Evolutionary conservation across 352 stramenopile species (phyloP), one percentile per base, ranked within the genome.

Genomic region (Pythium chondricola): DNA sequence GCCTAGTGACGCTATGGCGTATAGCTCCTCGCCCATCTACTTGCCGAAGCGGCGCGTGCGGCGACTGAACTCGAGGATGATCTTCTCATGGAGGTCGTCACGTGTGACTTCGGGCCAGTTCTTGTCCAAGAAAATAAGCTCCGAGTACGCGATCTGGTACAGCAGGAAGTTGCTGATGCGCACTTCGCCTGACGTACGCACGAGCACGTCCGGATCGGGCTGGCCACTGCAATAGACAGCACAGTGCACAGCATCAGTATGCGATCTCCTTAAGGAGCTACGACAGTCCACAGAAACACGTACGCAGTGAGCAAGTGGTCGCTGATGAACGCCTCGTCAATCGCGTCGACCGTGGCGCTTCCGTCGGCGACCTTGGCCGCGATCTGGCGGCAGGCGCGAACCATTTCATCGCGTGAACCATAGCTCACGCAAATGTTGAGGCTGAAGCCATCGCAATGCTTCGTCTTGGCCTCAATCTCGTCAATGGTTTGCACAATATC

Each of bases 161-260:
- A 99, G 65, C 38, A 99, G 58, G 61, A 98, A 99, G 65, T 98
- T 98, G 65, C 85, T 97, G 37, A 99, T 74, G 38, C 96, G 87
- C 43, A 82, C 62, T 63, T 99, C 95, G 14, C 96, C 96, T 31
- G 89, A 96, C 10, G 95, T 98, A 21, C 96, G 86, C 42, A 99
- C 83, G 18, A 99, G 67, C 18, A 99, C 65, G 55, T 99, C 95
- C 6, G 94, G 93, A 58, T 97, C 86, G 9, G 85, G 88, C 24
- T 97, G 51, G 3, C 66, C 66, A 3, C 89, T 97, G 36, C 6
- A 7, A 27, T 11, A 36, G 27, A 35, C 0, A 40, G 67, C 66
- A 56, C 71, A 87, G 70, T 32, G 2, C 2, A 18, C 20, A 8
- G 16, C 18, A 35, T 3, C 20, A 38, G 4, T 16, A n/a, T n/a